Evolutionary conservation across 73 alveolate species (phyloP).

Genomic region (Paramecium primaurelia): DNA sequence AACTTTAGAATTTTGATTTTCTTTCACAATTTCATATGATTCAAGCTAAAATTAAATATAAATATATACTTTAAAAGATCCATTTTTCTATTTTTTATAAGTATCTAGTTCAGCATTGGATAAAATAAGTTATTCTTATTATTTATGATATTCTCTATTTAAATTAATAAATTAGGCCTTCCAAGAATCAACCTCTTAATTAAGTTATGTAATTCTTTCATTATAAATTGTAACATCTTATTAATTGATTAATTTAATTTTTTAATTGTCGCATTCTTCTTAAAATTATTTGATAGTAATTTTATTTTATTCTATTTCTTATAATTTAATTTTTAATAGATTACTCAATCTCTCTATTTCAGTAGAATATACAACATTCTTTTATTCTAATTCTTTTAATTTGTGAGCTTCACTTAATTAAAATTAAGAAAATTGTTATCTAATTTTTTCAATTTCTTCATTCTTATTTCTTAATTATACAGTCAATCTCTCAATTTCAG

Average conservation of each 20-base stretch:
- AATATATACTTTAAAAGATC: neutral
- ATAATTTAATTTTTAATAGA: neutral
- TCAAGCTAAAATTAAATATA: neutral
- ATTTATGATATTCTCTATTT: neutral
- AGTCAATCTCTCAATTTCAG: slow-evolving; percentile 31
- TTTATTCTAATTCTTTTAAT: slow-evolving; percentile 16
- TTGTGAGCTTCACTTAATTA: neutral
- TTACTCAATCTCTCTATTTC: slow-evolving; percentile 37
- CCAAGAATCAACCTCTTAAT: neutral
- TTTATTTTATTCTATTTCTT: neutral
- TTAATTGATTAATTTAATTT: neutral
- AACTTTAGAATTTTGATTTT: neutral
- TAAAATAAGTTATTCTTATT: neutral
- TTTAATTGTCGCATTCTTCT: neutral
- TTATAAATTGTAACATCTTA: neutral
- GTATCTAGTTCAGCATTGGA: slow-evolving; percentile 13
- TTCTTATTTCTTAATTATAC: slow-evolving; percentile 17
- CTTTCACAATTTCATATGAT: neutral
- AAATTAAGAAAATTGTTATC: neutral
- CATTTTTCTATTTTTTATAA: neutral
- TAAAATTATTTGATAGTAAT: neutral
- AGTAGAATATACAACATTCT: neutral
- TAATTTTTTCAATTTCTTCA: slow-evolving; percentile 4
- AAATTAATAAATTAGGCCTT: neutral
- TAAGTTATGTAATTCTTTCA: neutral